A percentile compares a stretch with the other conserved stretches of the same genome.
Evolutionary conservation across 2,329 filamentous ascomycete genomes (phyloP).

Genomic region (Monilinia fructicola): DNA sequence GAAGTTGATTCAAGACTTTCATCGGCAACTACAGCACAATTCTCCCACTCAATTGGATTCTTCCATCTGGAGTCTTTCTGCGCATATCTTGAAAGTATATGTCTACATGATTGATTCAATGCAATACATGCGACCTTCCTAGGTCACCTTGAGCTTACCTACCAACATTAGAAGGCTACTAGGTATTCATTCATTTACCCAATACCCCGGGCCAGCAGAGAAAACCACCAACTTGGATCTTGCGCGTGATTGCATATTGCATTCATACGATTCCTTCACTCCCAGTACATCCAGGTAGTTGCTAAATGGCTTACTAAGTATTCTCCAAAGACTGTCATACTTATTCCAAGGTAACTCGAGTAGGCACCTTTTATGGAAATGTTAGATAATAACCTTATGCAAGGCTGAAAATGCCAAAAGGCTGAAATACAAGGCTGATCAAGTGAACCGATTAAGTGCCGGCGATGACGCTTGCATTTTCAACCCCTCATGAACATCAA

Average conservation of each 20-base stretch:
- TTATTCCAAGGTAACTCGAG: no score
- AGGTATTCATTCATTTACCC: neutral
- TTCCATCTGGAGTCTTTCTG: neutral
- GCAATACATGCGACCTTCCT: no score
- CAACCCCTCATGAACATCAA: neutral
- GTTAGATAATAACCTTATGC: neutral
- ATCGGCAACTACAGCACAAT: no score
- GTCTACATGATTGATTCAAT: no score
- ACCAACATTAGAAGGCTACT: no score
- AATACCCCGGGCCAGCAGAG: neutral
- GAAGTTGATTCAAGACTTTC: no score
- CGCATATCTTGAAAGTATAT: neutral
- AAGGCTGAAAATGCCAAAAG: conserved; percentile 2
- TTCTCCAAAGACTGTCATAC: no score
- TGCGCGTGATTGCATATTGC: neutral
- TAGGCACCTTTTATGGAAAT: no score
- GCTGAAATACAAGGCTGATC: conserved; percentile 4
- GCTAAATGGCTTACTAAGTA: no score
- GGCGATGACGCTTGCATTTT: conserved; percentile 20
- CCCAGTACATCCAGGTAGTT: neutral
- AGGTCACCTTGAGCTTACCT: no score
- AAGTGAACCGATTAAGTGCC: conserved; percentile 11
- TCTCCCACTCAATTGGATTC: neutral
- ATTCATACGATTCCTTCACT: neutral
- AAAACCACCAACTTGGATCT: neutral